Percentiles rank a stretch among this genome's conserved stretches.
phyloP scores from a whole-genome alignment of 225 moss, liverwort and hornwort species.

The Thuidium tamariscinum region DNA sequence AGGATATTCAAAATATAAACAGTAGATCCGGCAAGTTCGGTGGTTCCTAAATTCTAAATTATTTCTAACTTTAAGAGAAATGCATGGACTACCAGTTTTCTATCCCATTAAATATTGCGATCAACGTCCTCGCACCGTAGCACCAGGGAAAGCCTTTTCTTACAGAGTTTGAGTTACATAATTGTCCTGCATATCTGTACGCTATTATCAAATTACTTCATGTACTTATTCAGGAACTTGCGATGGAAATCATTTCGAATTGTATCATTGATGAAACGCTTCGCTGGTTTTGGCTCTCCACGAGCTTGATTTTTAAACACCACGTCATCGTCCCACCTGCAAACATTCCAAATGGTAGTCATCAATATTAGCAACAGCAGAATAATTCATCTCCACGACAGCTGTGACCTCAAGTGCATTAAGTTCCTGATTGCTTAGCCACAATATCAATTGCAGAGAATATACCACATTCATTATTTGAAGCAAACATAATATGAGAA shows the following conservation, averaged over 20 bases:
- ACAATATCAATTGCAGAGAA: not conserved
- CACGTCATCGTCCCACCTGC: conserved; percentile 97
- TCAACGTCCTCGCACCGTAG: not conserved
- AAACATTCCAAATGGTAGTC: not conserved
- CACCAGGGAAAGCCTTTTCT: not conserved
- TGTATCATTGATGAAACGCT: conserved; percentile 96
- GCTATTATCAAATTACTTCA: conserved; percentile 45
- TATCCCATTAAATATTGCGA: not conserved
- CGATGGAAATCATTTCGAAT: conserved; percentile 97
- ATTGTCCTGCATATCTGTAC: not conserved
- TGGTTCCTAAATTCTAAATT: not conserved
- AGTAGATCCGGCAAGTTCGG: not conserved
- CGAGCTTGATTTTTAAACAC: conserved; percentile 96
- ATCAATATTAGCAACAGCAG: not conserved
- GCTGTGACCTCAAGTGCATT: not conserved
- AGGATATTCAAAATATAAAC: not conserved
- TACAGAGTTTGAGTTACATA: not conserved
- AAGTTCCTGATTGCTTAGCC: not conserved
- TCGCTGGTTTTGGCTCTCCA: conserved; percentile 75
- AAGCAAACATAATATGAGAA: not conserved
- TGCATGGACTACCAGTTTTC: not conserved
- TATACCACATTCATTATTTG: not conserved
- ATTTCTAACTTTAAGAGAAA: not conserved
- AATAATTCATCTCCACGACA: not conserved
- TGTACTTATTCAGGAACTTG: conserved; percentile 95